These are phyloP conservation scores for Plasmodium coatneyi DNA, from an alignment of 169 alveolate species.

Conservation along the genomic window DNA sequence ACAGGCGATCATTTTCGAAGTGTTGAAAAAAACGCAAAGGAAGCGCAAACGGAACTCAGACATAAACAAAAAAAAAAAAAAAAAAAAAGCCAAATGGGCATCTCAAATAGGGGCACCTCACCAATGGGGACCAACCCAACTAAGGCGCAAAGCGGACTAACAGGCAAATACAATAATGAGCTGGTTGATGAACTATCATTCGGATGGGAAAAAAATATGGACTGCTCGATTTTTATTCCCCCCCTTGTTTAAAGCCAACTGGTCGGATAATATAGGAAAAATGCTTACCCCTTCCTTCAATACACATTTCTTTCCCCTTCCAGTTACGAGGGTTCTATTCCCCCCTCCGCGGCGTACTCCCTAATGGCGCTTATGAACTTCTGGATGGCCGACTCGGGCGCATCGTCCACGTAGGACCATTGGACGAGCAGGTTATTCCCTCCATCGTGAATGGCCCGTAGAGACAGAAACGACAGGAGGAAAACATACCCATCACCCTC, in stretches of 20 bases:
- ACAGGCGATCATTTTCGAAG: background rate
- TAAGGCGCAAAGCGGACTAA: background rate
- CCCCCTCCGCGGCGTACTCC: background rate
- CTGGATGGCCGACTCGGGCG: slow-evolving; percentile 22
- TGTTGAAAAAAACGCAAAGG: background rate
- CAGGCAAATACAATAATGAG: background rate
- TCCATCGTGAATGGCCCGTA: slow-evolving; percentile 76
- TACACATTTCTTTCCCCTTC: background rate
- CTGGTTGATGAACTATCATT: background rate
- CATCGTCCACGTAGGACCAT: slow-evolving; percentile 71
- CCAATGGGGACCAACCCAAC: background rate
- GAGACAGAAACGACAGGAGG: slow-evolving; percentile 47
- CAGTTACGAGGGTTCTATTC: background rate
- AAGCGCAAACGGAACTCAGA: background rate
- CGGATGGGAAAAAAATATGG: background rate
- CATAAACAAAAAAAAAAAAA: too few species aligned
- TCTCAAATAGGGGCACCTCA: background rate
- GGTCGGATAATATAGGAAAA: background rate
- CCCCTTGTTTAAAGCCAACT: background rate
- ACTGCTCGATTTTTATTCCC: background rate
- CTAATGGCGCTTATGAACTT: slow-evolving; percentile 36
- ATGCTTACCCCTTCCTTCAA: background rate
- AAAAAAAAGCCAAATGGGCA: background rate
- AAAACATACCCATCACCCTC: slow-evolving; percentile 19
- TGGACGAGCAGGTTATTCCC: slow-evolving; percentile 24